Evolutionary conservation across 805 yeast genomes (phyloP).

Genomic region (Teunomyces panamensis): DNA sequence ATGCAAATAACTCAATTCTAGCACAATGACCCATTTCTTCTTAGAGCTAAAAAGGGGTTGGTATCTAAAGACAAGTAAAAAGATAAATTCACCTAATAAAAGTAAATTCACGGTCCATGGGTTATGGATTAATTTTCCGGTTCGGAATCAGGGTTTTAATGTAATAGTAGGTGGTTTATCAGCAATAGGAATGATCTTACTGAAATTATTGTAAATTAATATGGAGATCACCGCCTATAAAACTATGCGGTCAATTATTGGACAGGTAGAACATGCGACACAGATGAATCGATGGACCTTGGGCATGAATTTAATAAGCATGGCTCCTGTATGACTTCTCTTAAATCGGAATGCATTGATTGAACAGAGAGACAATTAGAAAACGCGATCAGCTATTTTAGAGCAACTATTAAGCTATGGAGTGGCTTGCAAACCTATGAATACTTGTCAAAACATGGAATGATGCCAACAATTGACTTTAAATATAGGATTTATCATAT

Average conservation of each 20-base stretch:
- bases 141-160: neutral
- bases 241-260: constrained; percentile 57
- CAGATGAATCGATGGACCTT: constrained; percentile 43
- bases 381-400: constrained; percentile 67
- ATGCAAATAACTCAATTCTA: constrained; percentile 85
- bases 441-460: constrained; percentile 62
- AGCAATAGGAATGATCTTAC: constrained; percentile 29
- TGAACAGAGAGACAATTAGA: constrained; percentile 25
- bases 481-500: constrained; percentile 49
- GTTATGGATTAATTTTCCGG: constrained; percentile 50
- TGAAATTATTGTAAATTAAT: constrained; percentile 26
- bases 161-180: constrained; percentile 36
- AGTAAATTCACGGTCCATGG: constrained; percentile 58
- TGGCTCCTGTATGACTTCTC: constrained; percentile 84
- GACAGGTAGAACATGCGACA: constrained; percentile 70
- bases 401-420: constrained; percentile 55
- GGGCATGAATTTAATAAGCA: constrained; percentile 95
- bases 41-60: neutral
- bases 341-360: constrained; percentile 68
- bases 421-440: constrained; percentile 60
- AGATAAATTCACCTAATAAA: no score
- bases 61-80: no score
- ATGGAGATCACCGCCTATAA: constrained; percentile 51
- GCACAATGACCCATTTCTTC: constrained; percentile 69
- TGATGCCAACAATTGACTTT: constrained; percentile 62